Conservation (phyloP, 345 rosid species). For the Raphanus sativus region DNA sequence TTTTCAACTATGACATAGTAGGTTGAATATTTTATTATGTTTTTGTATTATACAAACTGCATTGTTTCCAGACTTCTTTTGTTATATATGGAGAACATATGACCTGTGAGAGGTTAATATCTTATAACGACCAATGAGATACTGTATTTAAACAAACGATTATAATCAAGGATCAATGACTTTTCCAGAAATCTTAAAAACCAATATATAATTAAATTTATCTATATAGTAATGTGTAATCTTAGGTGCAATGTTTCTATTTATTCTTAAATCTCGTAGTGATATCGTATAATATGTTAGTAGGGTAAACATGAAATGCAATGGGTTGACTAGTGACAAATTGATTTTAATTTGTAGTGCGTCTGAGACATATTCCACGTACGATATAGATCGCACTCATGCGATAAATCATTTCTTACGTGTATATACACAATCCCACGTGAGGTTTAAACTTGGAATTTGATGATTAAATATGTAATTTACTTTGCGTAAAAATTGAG, state of each 20-base stretch:
- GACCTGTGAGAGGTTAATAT: background rate
- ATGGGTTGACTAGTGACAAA: background rate
- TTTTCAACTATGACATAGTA: background rate
- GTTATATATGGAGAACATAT: background rate
- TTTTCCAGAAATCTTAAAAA: background rate
- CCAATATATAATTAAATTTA: background rate
- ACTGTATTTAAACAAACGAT: background rate
- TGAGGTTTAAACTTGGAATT: background rate
- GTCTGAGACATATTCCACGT: background rate
- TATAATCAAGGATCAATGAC: background rate
- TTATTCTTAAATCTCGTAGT: background rate
- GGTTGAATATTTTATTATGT: background rate
- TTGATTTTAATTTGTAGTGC: background rate
- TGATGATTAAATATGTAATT: constrained; percentile 1
- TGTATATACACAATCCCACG: constrained; percentile 2
- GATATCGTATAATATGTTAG: background rate
- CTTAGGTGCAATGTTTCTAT: background rate
- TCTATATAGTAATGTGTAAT: background rate
- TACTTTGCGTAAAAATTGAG: constrained; percentile 6
- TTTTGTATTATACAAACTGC: background rate
- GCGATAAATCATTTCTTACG: constrained; percentile 20
- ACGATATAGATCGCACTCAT: background rate
- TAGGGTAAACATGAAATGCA: background rate
- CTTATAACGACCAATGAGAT: background rate
- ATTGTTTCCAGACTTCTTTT: background rate